A percentile compares a stretch with the other conserved stretches of the same genome.
These are phyloP conservation scores for Solanum pinnatisectum DNA, from an alignment of 257 asterid species.

Conservation along the genomic window DNA sequence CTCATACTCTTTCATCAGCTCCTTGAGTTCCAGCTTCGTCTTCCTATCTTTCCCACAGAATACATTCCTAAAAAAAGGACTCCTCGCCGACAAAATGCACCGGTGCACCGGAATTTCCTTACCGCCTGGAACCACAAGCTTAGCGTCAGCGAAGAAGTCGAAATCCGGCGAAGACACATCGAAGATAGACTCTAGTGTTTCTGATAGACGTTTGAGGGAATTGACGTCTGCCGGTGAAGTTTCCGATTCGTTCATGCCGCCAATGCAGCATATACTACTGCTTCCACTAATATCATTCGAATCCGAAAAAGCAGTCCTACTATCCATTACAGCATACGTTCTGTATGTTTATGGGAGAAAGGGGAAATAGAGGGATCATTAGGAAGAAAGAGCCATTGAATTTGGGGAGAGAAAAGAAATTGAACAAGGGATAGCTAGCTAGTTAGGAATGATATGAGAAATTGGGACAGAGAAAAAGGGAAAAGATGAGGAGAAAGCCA, in stretches of 20 bases:
- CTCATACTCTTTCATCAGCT: slow-evolving; percentile 54
- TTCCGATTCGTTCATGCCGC: slow-evolving; percentile 22
- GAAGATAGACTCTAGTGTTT: slow-evolving; percentile 55
- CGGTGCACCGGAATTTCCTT: slow-evolving; percentile 76
- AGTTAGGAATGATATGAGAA: background rate
- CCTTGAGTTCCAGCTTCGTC: slow-evolving; percentile 37
- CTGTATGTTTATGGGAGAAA: background rate
- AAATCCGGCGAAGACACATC: slow-evolving; percentile 45
- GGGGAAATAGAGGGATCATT: background rate
- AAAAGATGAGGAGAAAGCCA: background rate
- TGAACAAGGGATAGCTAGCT: background rate
- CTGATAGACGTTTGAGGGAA: slow-evolving; percentile 57
- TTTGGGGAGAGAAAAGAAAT: background rate
- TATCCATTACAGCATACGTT: slow-evolving; percentile 25
- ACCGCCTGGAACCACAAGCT: slow-evolving; percentile 41
- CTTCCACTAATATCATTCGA: slow-evolving; percentile 59
- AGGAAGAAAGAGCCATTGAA: background rate
- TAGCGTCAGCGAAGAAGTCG: slow-evolving; percentile 75
- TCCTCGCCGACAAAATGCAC: slow-evolving; percentile 72
- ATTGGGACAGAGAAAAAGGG: background rate
- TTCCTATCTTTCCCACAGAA: slow-evolving; percentile 31
- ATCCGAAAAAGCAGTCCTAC: slow-evolving; percentile 45
- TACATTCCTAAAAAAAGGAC: slow-evolving; percentile 49
- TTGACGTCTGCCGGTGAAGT: slow-evolving; percentile 23
- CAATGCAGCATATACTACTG: slow-evolving; percentile 61